A percentile compares a stretch with the other conserved stretches of the same genome.
phyloP scores from a whole-genome alignment of 164 flowering plant species.

The Magnolia kwangsiensis region DNA sequence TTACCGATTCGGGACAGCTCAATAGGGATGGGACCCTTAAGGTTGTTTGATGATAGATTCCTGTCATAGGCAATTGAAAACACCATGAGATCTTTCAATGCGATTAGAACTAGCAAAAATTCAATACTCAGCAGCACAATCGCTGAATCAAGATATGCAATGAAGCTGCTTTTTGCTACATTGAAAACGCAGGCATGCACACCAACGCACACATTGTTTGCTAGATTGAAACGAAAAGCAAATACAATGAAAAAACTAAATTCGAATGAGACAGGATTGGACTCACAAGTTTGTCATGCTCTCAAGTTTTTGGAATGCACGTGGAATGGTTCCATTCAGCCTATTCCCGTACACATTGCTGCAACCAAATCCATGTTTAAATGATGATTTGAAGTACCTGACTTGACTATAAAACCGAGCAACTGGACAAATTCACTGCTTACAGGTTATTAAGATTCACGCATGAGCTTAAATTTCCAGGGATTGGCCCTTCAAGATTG shows the following conservation, averaged over 20 bases:
- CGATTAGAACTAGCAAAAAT: not conserved
- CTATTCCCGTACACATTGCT: constrained; percentile 76
- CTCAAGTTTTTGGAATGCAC: constrained; percentile 60
- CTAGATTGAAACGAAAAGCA: not conserved
- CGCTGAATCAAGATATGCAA: not conserved
- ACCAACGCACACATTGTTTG: too few relatives aligned
- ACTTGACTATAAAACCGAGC: not conserved
- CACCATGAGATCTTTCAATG: not conserved
- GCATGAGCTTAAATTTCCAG: constrained; percentile 86
- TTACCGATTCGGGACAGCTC: constrained; percentile 89
- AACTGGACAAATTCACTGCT: constrained; percentile 16
- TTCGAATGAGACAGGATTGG: not conserved
- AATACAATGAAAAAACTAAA: too few relatives aligned
- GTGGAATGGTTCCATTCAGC: constrained; percentile 80
- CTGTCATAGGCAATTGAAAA: constrained; percentile 27
- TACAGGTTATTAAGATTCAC: constrained; percentile 91
- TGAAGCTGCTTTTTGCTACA: not conserved
- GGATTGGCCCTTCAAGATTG: constrained; percentile 84
- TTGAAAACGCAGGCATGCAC: not conserved
- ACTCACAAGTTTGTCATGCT: constrained; percentile 85
- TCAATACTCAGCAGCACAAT: too few relatives aligned
- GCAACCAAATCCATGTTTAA: constrained; percentile 15
- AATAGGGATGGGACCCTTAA: constrained; percentile 74
- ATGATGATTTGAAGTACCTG: not conserved
- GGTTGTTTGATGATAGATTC: constrained; percentile 69